phyloP scores from a whole-genome alignment of 2,329 filamentous ascomycete species.

The Capronia americana region DNA sequence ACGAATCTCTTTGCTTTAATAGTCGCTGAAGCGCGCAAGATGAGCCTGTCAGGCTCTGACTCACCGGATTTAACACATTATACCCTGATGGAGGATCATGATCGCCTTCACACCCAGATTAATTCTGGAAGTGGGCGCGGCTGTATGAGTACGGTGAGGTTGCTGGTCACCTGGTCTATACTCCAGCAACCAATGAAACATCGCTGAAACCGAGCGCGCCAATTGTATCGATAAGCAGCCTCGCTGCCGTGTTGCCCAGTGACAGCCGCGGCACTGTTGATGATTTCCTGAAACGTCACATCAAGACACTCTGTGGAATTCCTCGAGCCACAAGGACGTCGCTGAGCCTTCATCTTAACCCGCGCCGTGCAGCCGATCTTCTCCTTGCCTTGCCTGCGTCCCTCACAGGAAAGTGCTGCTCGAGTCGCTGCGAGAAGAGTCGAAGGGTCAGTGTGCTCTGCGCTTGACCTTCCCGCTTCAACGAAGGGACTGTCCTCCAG shows the following conservation, averaged over 20 bases:
- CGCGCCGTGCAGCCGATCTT: not conserved
- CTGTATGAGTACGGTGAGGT: too few relatives aligned
- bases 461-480: slow-evolving; percentile 1
- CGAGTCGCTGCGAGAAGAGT: not conserved
- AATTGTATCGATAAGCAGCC: slow-evolving; percentile 5
- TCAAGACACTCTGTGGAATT: not conserved
- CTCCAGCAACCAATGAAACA: not conserved
- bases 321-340: not conserved
- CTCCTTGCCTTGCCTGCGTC: not conserved
- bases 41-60: not conserved
- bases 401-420: not conserved
- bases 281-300: not conserved
- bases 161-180: too few relatives aligned
- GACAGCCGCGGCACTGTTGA: not conserved
- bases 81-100: not conserved
- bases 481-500: not conserved
- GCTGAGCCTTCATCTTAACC: not conserved
- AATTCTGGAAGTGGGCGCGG: too few relatives aligned
- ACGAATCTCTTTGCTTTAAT: not conserved
- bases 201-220: not conserved
- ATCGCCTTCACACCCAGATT: not conserved
- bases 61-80: not conserved
- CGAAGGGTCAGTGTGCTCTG: not conserved
- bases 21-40: not conserved
- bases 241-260: not conserved